Evolutionary conservation across 495 filamentous ascomycete genomes (phyloP), one percentile per base, ranked within the genome.

Genomic region (Podospora anserina): DNA sequence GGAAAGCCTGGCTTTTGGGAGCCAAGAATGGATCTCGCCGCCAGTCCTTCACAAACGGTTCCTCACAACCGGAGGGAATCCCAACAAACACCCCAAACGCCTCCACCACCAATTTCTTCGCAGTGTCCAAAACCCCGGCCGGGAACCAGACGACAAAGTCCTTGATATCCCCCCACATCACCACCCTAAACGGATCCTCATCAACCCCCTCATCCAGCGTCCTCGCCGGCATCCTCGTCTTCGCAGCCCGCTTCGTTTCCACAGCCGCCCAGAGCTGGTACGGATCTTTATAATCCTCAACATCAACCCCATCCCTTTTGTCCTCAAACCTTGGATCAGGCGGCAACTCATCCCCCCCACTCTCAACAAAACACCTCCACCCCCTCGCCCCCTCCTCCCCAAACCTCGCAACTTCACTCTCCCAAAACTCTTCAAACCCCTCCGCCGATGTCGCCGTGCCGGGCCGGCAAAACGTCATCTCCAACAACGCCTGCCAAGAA

Each of bases 401-500:
- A 65, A 96, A 85, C 7, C 94, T 88, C 3, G 90, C 80, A 6
- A 88, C 83, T 74, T 97, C 95, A 54, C 88, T 91, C 63, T 97
- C 92, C 95, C 95, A 99, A 70, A 93, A 97, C 9, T 85, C 75
- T n/a, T 81, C 71, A 0, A 86, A 69, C 15, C 74, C 64, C 7
- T 74, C 71, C 1, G 72, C 59, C 18, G 19, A 53, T 19, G n/a
- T 67, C 44, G 64, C 56, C 65, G 26, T 63, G 89, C 13, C 30
- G 2, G 75, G 89, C 19, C 78, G 79, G 63, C 88, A 87, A 66
- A 92, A 88, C 44, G 86, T 85, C 60, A 91, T 82, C 75, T 98
- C 95, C 4, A 98, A 80, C 5, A 90, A 71, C 9, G 86, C 90
- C 75, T 99, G 95, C 92, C 96, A 97, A 13, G 90, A 82, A 19